Percentiles rank a stretch among this genome's conserved stretches.
Conservation (phyloP, 164 flowering plant genomes). For the Malania oleifera region DNA sequence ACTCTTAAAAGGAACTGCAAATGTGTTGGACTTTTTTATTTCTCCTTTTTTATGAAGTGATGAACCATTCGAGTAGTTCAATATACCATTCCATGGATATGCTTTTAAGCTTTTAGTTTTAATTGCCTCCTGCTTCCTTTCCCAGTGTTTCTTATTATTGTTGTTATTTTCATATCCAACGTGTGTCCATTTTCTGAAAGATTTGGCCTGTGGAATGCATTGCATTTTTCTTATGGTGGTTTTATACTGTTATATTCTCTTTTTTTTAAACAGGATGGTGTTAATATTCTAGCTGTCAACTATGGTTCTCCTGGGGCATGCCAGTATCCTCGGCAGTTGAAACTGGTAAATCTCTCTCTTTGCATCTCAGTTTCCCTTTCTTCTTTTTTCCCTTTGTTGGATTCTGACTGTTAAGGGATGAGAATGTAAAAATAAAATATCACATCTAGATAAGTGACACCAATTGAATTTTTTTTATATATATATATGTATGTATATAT, state of each 20-base stretch:
- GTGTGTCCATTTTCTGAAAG: not conserved
- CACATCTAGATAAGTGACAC: no score
- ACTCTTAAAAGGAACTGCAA: no score
- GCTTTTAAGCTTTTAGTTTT: no score
- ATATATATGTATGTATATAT: no score
- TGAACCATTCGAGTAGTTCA: no score
- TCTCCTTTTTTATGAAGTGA: no score
- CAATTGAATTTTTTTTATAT: no score
- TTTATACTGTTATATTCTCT: not conserved
- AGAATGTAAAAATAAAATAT: no score
- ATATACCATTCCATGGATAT: no score
- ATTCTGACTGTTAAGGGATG: not conserved
- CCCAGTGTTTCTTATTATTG: not conserved
- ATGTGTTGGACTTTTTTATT: no score
- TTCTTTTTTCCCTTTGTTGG: not conserved
- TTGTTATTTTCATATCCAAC: not conserved
- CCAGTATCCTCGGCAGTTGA: slow-evolving; percentile 64
- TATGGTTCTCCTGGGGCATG: slow-evolving; percentile 89
- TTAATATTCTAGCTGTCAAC: slow-evolving; percentile 77
- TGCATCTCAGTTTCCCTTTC: not conserved
- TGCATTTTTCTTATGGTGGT: no score
- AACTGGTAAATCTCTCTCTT: slow-evolving; percentile 48
- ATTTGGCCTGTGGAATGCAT: not conserved
- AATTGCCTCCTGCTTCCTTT: not conserved
- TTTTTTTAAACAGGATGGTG: slow-evolving; percentile 62